Percentiles rank a stretch among this genome's conserved stretches.
Conservation (phyloP, 306 rosid genomes). For the Potentilla sterilis region DNA sequence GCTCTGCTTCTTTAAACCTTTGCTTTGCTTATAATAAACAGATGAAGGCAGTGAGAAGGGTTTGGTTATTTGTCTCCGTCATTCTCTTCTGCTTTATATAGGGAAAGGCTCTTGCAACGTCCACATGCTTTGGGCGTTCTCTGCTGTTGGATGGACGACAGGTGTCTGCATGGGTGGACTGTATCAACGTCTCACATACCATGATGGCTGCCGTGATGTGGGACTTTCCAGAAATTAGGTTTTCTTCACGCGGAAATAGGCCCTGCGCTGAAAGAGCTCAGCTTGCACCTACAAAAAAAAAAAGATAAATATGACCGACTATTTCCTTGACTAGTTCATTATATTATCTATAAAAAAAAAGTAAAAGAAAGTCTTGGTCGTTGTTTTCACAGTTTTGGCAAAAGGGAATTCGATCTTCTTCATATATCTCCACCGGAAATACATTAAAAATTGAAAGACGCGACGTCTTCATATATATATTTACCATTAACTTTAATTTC, state of each 20-base stretch:
- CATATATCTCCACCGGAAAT: too few species aligned
- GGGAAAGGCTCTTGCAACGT: background rate
- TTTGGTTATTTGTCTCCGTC: background rate
- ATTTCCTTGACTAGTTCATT: background rate
- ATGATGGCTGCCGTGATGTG: slow-evolving; percentile 32
- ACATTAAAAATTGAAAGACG: background rate
- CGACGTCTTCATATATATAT: too few species aligned
- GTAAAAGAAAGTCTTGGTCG: background rate
- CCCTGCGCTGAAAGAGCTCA: background rate
- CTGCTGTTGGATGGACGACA: slow-evolving; percentile 23
- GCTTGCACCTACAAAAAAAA: background rate
- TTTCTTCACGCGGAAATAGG: background rate
- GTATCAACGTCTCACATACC: background rate
- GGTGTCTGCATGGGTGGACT: slow-evolving; percentile 23
- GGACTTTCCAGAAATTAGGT: slow-evolving; percentile 26
- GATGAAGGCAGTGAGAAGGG: background rate
- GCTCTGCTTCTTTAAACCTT: background rate
- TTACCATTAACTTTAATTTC: background rate
- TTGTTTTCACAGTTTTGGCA: background rate
- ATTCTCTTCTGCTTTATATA: slow-evolving; percentile 24
- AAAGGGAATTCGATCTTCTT: background rate
- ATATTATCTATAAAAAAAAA: background rate
- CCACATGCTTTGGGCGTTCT: background rate
- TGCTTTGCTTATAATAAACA: background rate
- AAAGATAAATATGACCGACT: background rate